Evolutionary conservation across 208 protist species (phyloP), one percentile per base, ranked within the genome.

Genomic region (Crithidia fasciculata): DNA sequence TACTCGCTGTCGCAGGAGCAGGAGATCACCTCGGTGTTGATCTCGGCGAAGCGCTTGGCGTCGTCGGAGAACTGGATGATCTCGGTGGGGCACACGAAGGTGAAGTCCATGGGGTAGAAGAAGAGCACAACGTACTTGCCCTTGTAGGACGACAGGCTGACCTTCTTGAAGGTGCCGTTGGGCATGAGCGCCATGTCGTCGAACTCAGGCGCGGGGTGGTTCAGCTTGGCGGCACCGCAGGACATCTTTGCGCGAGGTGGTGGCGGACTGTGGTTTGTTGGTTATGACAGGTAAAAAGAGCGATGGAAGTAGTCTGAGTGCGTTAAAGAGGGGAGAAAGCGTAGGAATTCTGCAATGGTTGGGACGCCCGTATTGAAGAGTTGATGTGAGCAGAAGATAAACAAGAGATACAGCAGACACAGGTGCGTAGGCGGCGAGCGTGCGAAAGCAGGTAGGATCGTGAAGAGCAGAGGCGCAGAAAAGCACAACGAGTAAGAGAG

Each of bases 31-130:
- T 98, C 97, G 71, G 83, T 93, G 81, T 90, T 87, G 50, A 94
- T 58, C 66, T 83, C 82, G 39, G 73, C 72, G 88, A 99, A 99
- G 79, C 98, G 86, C 64, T 92, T 91, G 55, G 80, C 82, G 74
- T 83, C 77, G 70, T 99, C 96, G 52, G 81, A 93, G 93, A 99
- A 99, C 74, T 97, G 94, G 76, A 97, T 95, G 72, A 99, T 98
- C 90, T 99, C 97, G 13, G 97, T 99, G 45, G 98, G 98, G 89
- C 98, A 99, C 71, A 99, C 97, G 76, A 99, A 99, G 71, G 96
- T 98, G 88, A 98, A 99, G 85, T 99, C 97, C 39, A 98, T 72
- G 39, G 97, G 97, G 82, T 98, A 98, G 89, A 99, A 99, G 92
- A 99, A 98, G 47, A 99, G 90, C 52, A 99, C 94, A 19, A 98